phyloP scores from a whole-genome alignment of 176 grass and related monocot species.

The Aegilops sharonensis region DNA sequence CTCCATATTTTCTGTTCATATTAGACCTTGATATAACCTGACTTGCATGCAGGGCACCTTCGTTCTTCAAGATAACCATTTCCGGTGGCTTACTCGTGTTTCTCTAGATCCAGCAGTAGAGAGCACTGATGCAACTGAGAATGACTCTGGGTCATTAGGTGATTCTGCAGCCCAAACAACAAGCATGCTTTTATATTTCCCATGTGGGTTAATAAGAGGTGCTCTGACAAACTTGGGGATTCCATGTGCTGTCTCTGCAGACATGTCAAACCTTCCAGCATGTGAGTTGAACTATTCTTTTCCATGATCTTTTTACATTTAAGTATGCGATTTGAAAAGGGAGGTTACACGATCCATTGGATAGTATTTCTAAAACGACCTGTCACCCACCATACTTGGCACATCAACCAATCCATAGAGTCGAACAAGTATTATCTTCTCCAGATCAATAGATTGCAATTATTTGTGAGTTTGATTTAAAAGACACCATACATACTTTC shows the following conservation, averaged over 20 bases:
- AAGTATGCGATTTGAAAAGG: not conserved
- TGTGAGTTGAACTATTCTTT: conserved; percentile 53
- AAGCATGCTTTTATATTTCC: conserved; percentile 91
- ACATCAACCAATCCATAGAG: not conserved
- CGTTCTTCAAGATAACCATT: conserved; percentile 90
- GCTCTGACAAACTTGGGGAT: conserved; percentile 91
- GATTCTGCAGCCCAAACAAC: conserved; percentile 59
- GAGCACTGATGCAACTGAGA: conserved; percentile 47
- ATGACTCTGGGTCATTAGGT: conserved; percentile 49
- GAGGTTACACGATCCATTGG: not conserved
- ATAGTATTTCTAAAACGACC: not conserved
- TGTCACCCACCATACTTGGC: not conserved
- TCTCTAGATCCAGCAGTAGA: conserved; percentile 63
- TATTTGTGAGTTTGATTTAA: not conserved
- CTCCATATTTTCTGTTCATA: not conserved
- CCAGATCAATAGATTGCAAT: not conserved
- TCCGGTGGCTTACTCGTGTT: conserved; percentile 82
- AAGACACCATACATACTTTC: not conserved
- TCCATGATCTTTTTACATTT: not conserved
- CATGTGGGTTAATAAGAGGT: conserved; percentile 92
- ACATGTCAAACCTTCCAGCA: conserved; percentile 86
- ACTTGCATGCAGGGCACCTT: conserved; percentile 80
- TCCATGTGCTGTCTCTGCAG: conserved; percentile 73
- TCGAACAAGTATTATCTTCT: not conserved
- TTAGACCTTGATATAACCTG: conserved; percentile 23